Conservation (phyloP, 352 stramenopile genomes). For the Phytophthora sojae region DNA sequence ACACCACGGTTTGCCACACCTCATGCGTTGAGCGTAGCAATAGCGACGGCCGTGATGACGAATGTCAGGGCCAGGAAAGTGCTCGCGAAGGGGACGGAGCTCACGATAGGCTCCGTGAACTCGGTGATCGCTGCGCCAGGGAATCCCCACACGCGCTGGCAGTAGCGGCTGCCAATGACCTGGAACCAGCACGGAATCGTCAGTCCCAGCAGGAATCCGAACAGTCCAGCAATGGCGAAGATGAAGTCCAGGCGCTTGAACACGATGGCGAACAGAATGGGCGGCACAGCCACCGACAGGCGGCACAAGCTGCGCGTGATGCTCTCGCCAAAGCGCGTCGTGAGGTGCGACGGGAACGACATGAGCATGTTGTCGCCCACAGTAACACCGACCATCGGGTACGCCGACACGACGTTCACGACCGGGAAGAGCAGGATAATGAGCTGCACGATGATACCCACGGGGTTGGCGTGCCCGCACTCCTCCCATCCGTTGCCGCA, state of each 20-base stretch:
- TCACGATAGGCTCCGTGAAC: constrained; percentile 73
- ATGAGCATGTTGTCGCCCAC: constrained; percentile 89
- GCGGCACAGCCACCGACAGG: constrained; percentile 67
- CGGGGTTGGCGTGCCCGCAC: constrained; percentile 54
- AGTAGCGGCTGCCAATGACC: constrained; percentile 83
- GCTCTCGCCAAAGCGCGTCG: constrained; percentile 50
- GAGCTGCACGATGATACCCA: constrained; percentile 74
- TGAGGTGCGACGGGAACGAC: constrained; percentile 77
- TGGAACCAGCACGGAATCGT: constrained; percentile 89
- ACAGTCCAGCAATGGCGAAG: constrained; percentile 78
- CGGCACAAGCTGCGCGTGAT: constrained; percentile 66
- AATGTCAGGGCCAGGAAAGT: constrained; percentile 74
- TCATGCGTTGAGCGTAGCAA: constrained; percentile 68
- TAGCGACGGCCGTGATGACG: constrained; percentile 69
- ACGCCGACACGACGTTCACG: constrained; percentile 86
- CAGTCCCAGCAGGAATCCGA: constrained; percentile 80
- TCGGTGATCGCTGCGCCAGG: constrained; percentile 72
- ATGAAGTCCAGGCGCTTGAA: constrained; percentile 92
- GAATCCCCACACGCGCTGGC: constrained; percentile 75
- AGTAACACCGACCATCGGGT: constrained; percentile 86
- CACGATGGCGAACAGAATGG: constrained; percentile 76
- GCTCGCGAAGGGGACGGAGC: constrained; percentile 66
- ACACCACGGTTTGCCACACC: neutral
- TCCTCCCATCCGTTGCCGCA: constrained; percentile 81
- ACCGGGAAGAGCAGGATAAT: constrained; percentile 86